phyloP scores from a whole-genome alignment of 1,139 yeast genomes.

The Yamadazyma dushanensis region DNA sequence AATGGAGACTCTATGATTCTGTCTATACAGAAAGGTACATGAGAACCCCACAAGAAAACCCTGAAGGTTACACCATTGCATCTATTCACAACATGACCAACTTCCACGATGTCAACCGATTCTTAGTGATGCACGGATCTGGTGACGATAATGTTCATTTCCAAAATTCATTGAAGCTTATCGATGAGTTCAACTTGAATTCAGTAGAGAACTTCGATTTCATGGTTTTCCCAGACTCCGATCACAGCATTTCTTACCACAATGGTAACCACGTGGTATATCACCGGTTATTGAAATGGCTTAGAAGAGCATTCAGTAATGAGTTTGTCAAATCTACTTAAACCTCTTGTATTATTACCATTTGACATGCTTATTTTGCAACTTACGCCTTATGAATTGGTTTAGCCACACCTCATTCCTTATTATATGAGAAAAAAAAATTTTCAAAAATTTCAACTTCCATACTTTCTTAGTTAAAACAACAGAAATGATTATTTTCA shows the following conservation, averaged over 20 bases:
- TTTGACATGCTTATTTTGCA: neutral
- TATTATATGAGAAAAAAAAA: neutral
- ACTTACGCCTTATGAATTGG: neutral
- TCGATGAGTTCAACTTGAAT: slow-evolving; percentile 60
- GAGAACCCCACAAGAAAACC: slow-evolving; percentile 66
- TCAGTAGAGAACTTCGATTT: slow-evolving; percentile 70
- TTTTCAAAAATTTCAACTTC: neutral
- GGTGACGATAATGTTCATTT: slow-evolving; percentile 85
- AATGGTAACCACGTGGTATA: slow-evolving; percentile 68
- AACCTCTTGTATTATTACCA: neutral
- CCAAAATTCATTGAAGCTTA: slow-evolving; percentile 64
- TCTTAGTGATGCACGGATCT: slow-evolving; percentile 73
- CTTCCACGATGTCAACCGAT: slow-evolving; percentile 54
- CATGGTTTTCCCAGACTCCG: slow-evolving; percentile 77
- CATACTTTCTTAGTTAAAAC: neutral
- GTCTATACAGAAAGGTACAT: slow-evolving; percentile 78
- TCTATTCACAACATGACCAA: slow-evolving; percentile 51
- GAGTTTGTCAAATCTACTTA: slow-evolving; percentile 6
- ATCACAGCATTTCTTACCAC: slow-evolving; percentile 69
- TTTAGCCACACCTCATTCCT: slow-evolving; percentile 1
- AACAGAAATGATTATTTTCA: slow-evolving; percentile 42
- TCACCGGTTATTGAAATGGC: slow-evolving; percentile 63
- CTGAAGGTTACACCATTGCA: slow-evolving; percentile 54
- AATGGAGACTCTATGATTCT: slow-evolving; percentile 75
- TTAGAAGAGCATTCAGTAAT: slow-evolving; percentile 28